Conservation (phyloP, 73 alveolate genomes). For the Symbiodinium natans region DNA sequence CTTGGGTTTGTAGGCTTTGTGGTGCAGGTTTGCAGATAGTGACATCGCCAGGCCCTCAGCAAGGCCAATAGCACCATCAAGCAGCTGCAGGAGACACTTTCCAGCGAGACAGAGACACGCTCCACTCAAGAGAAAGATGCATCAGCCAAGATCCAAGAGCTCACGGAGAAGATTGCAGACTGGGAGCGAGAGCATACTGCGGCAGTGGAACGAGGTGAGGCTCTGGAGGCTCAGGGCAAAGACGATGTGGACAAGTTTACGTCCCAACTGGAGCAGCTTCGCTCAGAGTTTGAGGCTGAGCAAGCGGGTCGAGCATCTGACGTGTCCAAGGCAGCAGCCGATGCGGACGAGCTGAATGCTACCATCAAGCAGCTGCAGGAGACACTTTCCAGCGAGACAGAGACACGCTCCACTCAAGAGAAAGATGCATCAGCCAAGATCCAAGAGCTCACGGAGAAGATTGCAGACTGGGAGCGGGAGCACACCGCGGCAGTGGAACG, state of each 20-base stretch:
- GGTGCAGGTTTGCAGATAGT: background rate
- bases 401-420: background rate
- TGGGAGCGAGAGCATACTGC: background rate
- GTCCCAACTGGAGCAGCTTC: background rate
- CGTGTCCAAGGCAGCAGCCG: background rate
- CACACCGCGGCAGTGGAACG: slow-evolving; percentile 12
- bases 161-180: background rate
- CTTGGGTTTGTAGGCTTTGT: no score
- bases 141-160: background rate
- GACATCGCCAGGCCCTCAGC: background rate
- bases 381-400: background rate
- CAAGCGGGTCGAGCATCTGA: slow-evolving; percentile 2
- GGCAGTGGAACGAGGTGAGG: background rate
- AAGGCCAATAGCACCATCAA: slow-evolving; percentile 2
- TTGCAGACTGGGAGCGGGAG: background rate
- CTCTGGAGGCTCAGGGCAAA: background rate
- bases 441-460: background rate
- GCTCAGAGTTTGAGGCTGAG: background rate
- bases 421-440: background rate
- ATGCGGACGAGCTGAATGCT: slow-evolving; percentile 2
- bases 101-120: background rate
- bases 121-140: background rate
- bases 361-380: slow-evolving; percentile 16
- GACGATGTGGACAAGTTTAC: background rate
- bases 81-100: background rate